phyloP scores from a whole-genome alignment of 208 protist genomes.

The Leishmania tropica region DNA sequence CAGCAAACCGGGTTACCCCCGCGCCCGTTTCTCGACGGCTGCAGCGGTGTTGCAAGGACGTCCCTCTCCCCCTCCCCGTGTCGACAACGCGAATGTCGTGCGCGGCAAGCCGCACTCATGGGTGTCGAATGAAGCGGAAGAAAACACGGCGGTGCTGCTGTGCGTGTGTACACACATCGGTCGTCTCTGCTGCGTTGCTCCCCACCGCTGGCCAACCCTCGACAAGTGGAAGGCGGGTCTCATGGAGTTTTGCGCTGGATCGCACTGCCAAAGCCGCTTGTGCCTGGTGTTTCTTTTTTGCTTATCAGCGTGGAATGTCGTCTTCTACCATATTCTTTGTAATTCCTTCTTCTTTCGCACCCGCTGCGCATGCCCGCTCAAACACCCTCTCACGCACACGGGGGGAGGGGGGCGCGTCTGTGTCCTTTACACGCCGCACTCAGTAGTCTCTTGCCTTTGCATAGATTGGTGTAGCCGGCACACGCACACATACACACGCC shows the following conservation, averaged over 20 bases:
- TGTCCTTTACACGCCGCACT: neutral
- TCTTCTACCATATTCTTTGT: neutral
- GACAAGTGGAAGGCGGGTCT: too few species aligned
- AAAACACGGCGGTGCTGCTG: neutral
- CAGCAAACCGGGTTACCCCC: neutral
- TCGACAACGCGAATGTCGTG: neutral
- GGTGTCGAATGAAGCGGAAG: neutral
- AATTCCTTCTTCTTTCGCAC: neutral
- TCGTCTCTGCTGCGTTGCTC: neutral
- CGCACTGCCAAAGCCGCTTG: neutral
- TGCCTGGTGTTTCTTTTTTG: neutral
- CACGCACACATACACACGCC: neutral
- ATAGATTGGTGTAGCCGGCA: conserved; percentile 1
- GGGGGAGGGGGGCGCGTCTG: too few species aligned
- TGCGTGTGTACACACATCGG: neutral
- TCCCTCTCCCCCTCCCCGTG: neutral
- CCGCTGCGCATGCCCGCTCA: neutral
- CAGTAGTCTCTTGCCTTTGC: neutral
- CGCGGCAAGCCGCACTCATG: neutral
- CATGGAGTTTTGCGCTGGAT: neutral
- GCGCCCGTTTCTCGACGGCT: neutral
- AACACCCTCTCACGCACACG: neutral
- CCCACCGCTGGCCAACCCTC: neutral
- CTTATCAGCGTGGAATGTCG: neutral
- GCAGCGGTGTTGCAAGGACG: neutral